Evolutionary conservation across 78 protist genomes (phyloP), one percentile per base, ranked within the genome.

Genomic region (Creolimax fragrantissima): DNA sequence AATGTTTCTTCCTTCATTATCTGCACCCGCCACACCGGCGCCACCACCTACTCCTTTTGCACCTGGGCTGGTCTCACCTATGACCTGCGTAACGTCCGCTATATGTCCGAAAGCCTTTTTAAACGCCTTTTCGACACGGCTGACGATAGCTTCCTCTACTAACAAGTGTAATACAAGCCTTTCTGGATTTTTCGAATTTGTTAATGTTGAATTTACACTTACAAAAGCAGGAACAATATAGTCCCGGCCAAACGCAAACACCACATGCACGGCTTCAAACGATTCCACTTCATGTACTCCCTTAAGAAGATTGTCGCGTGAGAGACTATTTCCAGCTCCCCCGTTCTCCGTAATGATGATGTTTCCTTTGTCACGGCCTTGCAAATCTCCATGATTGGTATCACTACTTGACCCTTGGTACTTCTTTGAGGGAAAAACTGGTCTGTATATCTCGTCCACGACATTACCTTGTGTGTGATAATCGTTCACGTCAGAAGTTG

Each of bases 231-330:
- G 92, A 35, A 35, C 81, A 32, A 90, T 44, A 7, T 90, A 90
- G 81, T 90, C 92, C 17, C 92, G 92, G 36, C 92, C 92, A 90
- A 44, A 90, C 41, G 92, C 92, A 44, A 42, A 74, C 41, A 90
- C 92, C 83, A 90, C 81, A 24, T 90, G 92, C 41, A 90, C 83
- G 17, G 37, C 35, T 43, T 90, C 92, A 6, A 24, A 32, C 35
- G 86, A 5, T 83, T 32, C 42, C 17, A 39, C 86, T 24, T 36
- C 86, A 83, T n/a, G n/a, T n/a, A n/a, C n/a, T n/a, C n/a, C n/a
- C n/a, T n/a, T n/a, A n/a, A n/a, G n/a, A n/a, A n/a, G n/a, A n/a
- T n/a, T n/a, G n/a, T n/a, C n/a, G n/a, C n/a, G n/a, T n/a, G n/a
- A n/a, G n/a, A n/a, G n/a, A n/a, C n/a, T n/a, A n/a, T n/a, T n/a